Base-by-base conservation (phyloP, 1,139 yeast genomes). In the Geotrichum candidum region DNA sequence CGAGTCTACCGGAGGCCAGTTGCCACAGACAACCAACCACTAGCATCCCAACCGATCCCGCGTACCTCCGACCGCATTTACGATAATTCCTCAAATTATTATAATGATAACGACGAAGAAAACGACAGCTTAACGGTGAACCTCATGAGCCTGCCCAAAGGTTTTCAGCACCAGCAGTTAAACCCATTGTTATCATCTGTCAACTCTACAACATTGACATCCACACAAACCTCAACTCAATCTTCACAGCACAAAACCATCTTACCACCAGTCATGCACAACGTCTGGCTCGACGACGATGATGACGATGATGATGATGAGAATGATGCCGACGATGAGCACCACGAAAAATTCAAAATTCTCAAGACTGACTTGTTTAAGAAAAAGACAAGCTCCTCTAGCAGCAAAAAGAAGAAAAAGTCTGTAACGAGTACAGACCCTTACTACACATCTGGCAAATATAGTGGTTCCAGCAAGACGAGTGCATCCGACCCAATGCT, bases 221-320 rank as follows among this genome's bases (percentile, higher is more conserved):
- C 2, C 7, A 29, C 57, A 11, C 29, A 57, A 11, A 7, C 15
- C 31, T 41, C 60, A 18, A 45, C 56, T 18, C 56, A 54, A 10
- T 58, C 61, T 13, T 58, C 61, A 6, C 51, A 53, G 18, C 22
- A 53, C 53, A 54, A 50, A 15, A 56, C 53, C 15, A 54, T 57
- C 27, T 58, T 60, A 2, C 60, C 62, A 15, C 33, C 33, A 29
- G 33, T 29, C 33, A 60, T 56, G 60, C 59, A 50, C 9, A 54
- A 60, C 29, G 62, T 60, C n/a, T 60, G 62, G 62, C 56, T 60
- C 11, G 62, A 60, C 23, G 62, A 60, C 23, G 62, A 60, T 50
- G 62, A 59, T 23, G 62, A 60, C n/a, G 63, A 60, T 27, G 46
- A 52, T 15, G 31, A 46, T 18, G 54, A 48, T 22, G 54, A 33